These are phyloP conservation scores for Colletotrichum cuscutae DNA, from an alignment of 2,329 filamentous ascomycete genomes.

Conservation along the genomic window DNA sequence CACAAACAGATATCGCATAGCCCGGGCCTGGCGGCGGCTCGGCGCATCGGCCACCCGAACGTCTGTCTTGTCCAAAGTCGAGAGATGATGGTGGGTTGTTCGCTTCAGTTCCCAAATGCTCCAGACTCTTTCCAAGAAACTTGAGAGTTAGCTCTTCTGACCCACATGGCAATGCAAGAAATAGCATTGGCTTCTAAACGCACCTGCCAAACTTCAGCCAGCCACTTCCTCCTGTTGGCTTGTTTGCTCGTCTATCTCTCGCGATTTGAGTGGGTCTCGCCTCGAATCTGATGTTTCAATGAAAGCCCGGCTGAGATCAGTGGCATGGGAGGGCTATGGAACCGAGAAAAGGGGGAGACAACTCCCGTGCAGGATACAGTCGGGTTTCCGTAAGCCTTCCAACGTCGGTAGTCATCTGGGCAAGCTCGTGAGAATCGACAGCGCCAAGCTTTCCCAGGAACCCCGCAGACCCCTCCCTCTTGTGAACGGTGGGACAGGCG, in stretches of 20 bases:
- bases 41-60: background rate
- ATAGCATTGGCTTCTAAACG: background rate
- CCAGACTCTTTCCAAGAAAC: background rate
- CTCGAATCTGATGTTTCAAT: background rate
- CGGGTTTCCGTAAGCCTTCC: background rate
- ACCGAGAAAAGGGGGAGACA: background rate
- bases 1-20: background rate
- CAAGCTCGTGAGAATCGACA: background rate
- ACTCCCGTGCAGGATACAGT: background rate
- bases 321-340: background rate
- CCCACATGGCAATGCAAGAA: background rate
- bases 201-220: background rate
- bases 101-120: background rate
- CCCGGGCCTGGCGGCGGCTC: background rate
- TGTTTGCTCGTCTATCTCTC: background rate
- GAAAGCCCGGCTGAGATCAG: background rate
- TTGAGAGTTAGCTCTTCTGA: background rate
- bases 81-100: background rate
- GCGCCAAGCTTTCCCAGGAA: slow-evolving; percentile 31
- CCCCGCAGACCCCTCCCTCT: slow-evolving; percentile 21
- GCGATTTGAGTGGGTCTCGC: background rate
- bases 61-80: background rate
- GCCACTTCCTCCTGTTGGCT: background rate
- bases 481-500: slow-evolving; percentile 22
- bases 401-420: background rate